A percentile compares a stretch with the other conserved stretches of the same genome.
These are phyloP conservation scores for Biscogniauxia marginata DNA, from an alignment of 2,329 filamentous ascomycete genomes.

Conservation along the genomic window DNA sequence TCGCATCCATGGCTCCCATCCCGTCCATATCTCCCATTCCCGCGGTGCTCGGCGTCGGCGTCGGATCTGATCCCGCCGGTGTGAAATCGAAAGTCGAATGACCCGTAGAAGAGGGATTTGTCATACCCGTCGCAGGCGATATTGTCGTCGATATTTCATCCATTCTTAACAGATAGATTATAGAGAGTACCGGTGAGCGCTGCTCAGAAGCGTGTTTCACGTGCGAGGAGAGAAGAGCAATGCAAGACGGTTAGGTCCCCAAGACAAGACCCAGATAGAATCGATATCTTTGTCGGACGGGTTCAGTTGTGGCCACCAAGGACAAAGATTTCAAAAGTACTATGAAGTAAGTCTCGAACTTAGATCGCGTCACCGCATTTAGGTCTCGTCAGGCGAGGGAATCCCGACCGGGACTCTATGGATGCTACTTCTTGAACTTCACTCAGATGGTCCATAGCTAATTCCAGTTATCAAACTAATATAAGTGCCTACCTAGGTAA, in stretches of 20 bases:
- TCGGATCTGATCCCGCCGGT: slow-evolving; percentile 4
- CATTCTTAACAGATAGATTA: slow-evolving; percentile 3
- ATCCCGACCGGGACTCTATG: no score
- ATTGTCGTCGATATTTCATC: slow-evolving; percentile 12
- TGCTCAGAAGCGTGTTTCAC: not conserved
- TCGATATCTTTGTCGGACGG: not conserved
- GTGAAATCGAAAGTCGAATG: slow-evolving; percentile 8
- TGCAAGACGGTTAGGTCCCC: no score
- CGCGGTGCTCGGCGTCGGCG: slow-evolving; percentile 2
- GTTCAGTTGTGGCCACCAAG: not conserved
- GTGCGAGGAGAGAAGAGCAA: not conserved
- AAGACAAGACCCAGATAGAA: no score
- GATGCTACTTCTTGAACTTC: no score
- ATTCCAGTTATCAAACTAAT: no score
- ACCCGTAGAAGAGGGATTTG: not conserved
- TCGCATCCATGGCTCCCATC: slow-evolving; percentile 11
- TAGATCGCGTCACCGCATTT: no score
- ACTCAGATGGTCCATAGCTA: no score
- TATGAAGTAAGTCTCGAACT: no score
- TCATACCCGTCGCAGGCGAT: not conserved
- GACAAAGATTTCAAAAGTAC: not conserved
- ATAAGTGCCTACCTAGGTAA: no score
- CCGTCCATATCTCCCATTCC: slow-evolving; percentile 6
- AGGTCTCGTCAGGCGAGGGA: no score
- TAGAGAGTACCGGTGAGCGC: not conserved